Conservation (phyloP, 225 moss, liverwort and hornwort genomes). For the Bryum argenteum region DNA sequence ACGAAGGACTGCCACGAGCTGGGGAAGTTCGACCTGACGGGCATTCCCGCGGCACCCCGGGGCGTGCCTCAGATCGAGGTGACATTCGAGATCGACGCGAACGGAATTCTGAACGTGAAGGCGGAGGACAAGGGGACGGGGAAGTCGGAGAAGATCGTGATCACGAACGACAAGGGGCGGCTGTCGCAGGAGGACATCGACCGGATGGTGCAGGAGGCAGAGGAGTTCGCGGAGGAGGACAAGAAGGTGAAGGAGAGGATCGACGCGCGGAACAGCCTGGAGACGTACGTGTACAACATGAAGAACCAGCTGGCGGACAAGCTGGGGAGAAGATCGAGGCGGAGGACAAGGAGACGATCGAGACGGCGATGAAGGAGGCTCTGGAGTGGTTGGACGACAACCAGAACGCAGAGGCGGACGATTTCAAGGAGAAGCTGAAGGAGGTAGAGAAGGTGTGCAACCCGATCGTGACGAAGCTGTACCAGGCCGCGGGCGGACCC, state of each 20-base stretch:
- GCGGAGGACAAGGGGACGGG: conserved; percentile 70
- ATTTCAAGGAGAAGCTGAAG: conserved; percentile 54
- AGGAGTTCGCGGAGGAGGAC: conserved; percentile 74
- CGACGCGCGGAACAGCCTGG: conserved; percentile 62
- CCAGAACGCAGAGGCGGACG: conserved; percentile 54
- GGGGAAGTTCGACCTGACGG: conserved; percentile 59
- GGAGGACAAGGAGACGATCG: conserved; percentile 56
- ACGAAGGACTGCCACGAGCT: conserved; percentile 64
- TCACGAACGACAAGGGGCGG: conserved; percentile 68
- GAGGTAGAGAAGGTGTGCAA: conserved; percentile 53
- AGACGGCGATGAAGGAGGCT: conserved; percentile 54
- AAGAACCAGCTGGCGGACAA: conserved; percentile 61
- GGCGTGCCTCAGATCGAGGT: conserved; percentile 67
- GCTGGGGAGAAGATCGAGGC: conserved; percentile 54
- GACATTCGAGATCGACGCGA: conserved; percentile 65
- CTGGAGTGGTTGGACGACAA: conserved; percentile 60
- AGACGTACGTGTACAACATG: conserved; percentile 77
- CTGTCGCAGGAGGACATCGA: conserved; percentile 64
- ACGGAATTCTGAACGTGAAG: conserved; percentile 68
- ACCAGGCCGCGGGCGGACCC: conserved; percentile 31
- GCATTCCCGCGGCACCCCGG: conserved; percentile 48
- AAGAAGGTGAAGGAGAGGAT: conserved; percentile 74
- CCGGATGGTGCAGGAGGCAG: conserved; percentile 64
- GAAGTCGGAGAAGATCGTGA: conserved; percentile 71
- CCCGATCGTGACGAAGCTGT: conserved; percentile 50